Conservation (phyloP, 345 rosid genomes). For the Eucalyptus cladocalyx region DNA sequence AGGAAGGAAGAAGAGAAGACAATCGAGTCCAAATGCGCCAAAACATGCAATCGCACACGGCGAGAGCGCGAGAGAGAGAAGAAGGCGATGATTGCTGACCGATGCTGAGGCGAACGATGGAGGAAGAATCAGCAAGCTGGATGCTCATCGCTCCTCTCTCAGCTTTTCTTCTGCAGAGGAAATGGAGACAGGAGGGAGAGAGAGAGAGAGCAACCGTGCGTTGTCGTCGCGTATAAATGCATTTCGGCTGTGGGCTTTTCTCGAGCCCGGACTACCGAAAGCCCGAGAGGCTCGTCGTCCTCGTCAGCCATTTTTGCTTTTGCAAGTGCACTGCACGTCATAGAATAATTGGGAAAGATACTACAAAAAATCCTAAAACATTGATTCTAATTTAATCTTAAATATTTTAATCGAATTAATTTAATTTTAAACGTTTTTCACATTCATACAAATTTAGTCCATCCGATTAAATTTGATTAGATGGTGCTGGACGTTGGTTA, state of each 20-base stretch:
- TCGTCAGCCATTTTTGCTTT: neutral
- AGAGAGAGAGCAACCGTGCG: neutral
- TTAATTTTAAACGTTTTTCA: accelerated
- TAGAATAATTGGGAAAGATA: too few relatives aligned
- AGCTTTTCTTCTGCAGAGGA: neutral
- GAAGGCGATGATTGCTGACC: conserved; percentile 19
- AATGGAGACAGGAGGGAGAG: neutral
- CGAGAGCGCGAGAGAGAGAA: neutral
- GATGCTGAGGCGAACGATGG: conserved; percentile 68
- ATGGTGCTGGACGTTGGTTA: accelerated
- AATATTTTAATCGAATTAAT: too few relatives aligned
- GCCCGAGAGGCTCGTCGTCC: neutral
- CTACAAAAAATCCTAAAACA: too few relatives aligned
- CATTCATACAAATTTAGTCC: accelerated
- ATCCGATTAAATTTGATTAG: accelerated
- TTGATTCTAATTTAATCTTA: accelerated
- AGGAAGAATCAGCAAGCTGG: conserved; percentile 3
- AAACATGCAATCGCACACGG: neutral
- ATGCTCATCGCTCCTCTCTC: neutral
- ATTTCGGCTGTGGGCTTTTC: neutral
- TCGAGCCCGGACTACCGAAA: neutral
- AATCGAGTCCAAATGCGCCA: neutral
- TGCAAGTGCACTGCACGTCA: neutral
- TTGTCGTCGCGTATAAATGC: neutral
- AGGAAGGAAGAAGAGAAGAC: neutral